These are phyloP conservation scores for Prillingera fragicola DNA, from an alignment of 1,284 basidiomycete species.

Conservation along the genomic window DNA sequence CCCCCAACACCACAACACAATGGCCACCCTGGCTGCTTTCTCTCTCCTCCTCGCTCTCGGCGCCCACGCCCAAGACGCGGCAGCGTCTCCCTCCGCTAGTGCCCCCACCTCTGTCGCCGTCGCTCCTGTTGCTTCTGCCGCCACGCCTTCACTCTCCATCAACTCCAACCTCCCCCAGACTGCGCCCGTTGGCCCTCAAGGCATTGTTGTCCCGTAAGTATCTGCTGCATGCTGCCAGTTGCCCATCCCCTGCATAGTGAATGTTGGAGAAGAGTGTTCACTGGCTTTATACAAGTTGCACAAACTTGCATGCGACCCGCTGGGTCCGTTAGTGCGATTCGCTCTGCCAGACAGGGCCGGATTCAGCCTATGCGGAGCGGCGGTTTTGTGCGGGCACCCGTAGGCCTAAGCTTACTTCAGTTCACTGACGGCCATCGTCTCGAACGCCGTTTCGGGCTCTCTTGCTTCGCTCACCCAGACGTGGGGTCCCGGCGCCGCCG, in stretches of 20 bases:
- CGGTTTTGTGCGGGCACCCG: no score
- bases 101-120: slow-evolving; percentile 6
- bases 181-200: slow-evolving; percentile 24
- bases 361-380: no score
- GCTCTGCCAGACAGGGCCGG: no score
- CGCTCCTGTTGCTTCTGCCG: slow-evolving; percentile 3
- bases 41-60: slow-evolving; percentile 16
- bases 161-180: slow-evolving; percentile 31
- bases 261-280: no score
- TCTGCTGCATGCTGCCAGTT: no score
- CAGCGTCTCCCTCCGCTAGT: slow-evolving; percentile 3
- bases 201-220: slow-evolving; percentile 43
- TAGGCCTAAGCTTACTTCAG: slow-evolving; percentile 18
- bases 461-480: slow-evolving; percentile 52
- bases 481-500: slow-evolving; percentile 32
- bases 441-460: slow-evolving; percentile 59
- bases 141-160: slow-evolving; percentile 8
- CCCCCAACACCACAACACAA: slow-evolving; percentile 9
- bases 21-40: slow-evolving; percentile 16
- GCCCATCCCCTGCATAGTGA: no score
- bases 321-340: no score
- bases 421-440: slow-evolving; percentile 57
- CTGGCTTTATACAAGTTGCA: no score
- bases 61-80: slow-evolving; percentile 10
- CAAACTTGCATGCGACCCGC: no score